Conservation (phyloP, 192 early-diverging fungal species). For the Coemansia sp. region DNA sequence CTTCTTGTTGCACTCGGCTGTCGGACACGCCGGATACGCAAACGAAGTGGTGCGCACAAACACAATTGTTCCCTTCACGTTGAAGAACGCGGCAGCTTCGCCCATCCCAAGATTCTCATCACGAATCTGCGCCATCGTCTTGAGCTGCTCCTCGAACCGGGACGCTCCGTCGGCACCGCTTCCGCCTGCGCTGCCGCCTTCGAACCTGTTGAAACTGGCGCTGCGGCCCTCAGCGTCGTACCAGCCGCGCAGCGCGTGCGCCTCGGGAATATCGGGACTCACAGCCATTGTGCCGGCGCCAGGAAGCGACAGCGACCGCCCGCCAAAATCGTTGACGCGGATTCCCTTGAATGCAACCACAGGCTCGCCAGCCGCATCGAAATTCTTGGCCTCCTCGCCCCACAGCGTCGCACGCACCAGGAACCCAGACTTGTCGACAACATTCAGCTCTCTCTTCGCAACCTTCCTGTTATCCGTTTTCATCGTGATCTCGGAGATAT, state of each 20-base stretch:
- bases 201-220: slow-evolving; percentile 40
- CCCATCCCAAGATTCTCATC: slow-evolving; percentile 68
- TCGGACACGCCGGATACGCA: slow-evolving; percentile 86
- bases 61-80: slow-evolving; percentile 66
- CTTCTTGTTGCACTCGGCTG: slow-evolving; percentile 84
- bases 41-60: slow-evolving; percentile 72
- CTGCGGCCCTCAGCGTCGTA: slow-evolving; percentile 42
- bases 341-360: slow-evolving; percentile 83
- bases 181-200: slow-evolving; percentile 25
- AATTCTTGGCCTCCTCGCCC: slow-evolving; percentile 78
- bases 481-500: slow-evolving; percentile 63
- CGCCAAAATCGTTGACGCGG: slow-evolving; percentile 87
- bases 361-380: slow-evolving; percentile 51
- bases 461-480: slow-evolving; percentile 51
- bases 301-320: slow-evolving; percentile 62
- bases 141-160: slow-evolving; percentile 51
- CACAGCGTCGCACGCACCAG: slow-evolving; percentile 82
- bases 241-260: slow-evolving; percentile 73
- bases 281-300: slow-evolving; percentile 49
- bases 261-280: slow-evolving; percentile 80
- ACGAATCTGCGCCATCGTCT: slow-evolving; percentile 67
- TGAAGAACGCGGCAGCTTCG: slow-evolving; percentile 76
- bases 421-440: slow-evolving; percentile 76
- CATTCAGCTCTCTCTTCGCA: slow-evolving; percentile 76
- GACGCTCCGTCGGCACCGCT: slow-evolving; percentile 20